A percentile compares a stretch with the other conserved stretches of the same genome.
Evolutionary conservation across 805 yeast species (phyloP).

Genomic region (Yamadazyma olivae): DNA sequence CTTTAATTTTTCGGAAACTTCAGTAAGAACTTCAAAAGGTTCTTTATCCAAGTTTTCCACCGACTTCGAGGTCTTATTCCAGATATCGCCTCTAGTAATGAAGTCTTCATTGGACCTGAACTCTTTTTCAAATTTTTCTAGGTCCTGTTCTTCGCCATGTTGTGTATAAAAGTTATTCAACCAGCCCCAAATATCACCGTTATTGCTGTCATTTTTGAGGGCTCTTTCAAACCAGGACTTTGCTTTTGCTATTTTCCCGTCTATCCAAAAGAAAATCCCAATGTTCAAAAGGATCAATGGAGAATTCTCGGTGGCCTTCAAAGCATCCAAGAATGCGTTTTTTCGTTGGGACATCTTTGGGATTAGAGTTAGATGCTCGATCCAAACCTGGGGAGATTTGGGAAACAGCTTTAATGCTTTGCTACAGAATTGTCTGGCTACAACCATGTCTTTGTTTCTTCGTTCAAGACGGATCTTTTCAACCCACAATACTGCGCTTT

Average conservation of each 20-base stretch:
- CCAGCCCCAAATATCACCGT: conserved; percentile 82
- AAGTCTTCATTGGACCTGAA: conserved; percentile 38
- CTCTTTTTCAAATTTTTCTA: conserved; percentile 27
- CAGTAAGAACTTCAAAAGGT: conserved; percentile 37
- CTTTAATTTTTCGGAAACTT: conserved; percentile 16
- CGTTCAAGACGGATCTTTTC: conserved; percentile 60
- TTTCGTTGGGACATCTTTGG: conserved; percentile 50
- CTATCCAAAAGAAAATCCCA: conserved; percentile 65
- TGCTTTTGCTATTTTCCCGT: conserved; percentile 62
- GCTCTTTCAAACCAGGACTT: conserved; percentile 74
- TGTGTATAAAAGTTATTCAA: conserved; percentile 43
- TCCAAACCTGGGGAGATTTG: conserved; percentile 61
- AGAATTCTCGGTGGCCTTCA: conserved; percentile 61
- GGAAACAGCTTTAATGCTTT: conserved; percentile 62
- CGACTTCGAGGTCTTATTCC: conserved; percentile 54
- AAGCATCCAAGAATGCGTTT: conserved; percentile 65
- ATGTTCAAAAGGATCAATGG: conserved; percentile 57
- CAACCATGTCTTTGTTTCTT: conserved; percentile 42
- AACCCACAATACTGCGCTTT: conserved; percentile 52
- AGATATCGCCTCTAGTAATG: conserved; percentile 60
- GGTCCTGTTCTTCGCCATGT: conserved; percentile 36
- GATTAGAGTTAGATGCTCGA: conserved; percentile 48
- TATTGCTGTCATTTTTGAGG: conserved; percentile 46
- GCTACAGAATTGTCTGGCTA: conserved; percentile 53
- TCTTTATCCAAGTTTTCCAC: conserved; percentile 42